Conservation (phyloP, 495 filamentous ascomycete species). For the Sphaerosporella brunnea region DNA sequence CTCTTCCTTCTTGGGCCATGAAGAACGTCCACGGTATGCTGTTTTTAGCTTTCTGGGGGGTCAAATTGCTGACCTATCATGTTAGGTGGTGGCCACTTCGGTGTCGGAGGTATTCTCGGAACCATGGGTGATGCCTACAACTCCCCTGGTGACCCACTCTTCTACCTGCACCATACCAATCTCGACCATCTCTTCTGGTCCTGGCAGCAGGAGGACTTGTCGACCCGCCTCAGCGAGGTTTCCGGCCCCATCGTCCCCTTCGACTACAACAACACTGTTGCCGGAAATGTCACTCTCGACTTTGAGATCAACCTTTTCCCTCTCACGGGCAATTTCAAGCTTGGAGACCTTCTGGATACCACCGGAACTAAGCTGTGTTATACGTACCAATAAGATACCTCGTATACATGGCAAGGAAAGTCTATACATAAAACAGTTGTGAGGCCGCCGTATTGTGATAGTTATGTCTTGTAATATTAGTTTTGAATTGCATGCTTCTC, state of each 20-base stretch:
- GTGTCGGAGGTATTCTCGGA: constrained; percentile 32
- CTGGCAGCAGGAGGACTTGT: constrained; percentile 32
- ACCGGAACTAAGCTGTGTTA: constrained; percentile 8
- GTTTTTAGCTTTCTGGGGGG: not conserved
- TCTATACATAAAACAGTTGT: too few species aligned
- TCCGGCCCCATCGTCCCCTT: constrained; percentile 25
- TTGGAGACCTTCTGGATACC: constrained; percentile 18
- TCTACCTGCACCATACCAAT: constrained; percentile 36
- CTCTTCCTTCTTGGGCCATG: constrained; percentile 18
- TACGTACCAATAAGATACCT: constrained; percentile 10
- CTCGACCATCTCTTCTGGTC: constrained; percentile 36
- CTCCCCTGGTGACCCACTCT: constrained; percentile 30
- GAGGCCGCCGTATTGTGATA: too few species aligned
- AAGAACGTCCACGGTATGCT: constrained; percentile 33
- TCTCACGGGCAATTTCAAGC: constrained; percentile 8
- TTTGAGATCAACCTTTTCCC: constrained; percentile 22
- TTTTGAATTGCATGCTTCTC: too few species aligned
- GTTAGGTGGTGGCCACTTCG: constrained; percentile 41
- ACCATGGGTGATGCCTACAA: constrained; percentile 15
- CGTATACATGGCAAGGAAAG: too few species aligned
- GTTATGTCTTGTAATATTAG: too few species aligned
- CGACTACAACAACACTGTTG: constrained; percentile 21
- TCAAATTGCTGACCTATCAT: not conserved
- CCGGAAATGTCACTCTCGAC: constrained; percentile 28
- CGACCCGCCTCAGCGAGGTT: constrained; percentile 22